Conservation (phyloP, 2,329 filamentous ascomycete genomes). For the Trichoderma sp. region DNA sequence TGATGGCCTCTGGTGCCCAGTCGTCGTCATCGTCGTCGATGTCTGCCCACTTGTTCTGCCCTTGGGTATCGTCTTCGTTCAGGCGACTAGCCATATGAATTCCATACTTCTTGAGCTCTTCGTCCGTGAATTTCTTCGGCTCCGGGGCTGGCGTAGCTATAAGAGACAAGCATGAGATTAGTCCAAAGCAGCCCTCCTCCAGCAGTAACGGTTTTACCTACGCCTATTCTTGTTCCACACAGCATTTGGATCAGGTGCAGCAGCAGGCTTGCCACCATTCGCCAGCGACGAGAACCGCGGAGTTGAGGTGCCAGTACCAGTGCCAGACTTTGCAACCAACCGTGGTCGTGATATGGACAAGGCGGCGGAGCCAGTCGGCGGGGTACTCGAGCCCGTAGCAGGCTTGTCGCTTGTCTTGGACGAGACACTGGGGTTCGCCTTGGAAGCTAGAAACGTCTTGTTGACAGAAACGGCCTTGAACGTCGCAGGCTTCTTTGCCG, state of each 20-base stretch:
- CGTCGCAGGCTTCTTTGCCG: slow-evolving; percentile 69
- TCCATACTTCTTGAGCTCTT: slow-evolving; percentile 81
- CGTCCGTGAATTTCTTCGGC: slow-evolving; percentile 79
- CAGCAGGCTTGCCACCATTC: slow-evolving; percentile 57
- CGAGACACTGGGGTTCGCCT: slow-evolving; percentile 48
- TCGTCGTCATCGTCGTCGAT: slow-evolving; percentile 87
- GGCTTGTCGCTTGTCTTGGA: slow-evolving; percentile 53
- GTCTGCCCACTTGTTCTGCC: slow-evolving; percentile 83
- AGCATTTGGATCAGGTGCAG: slow-evolving; percentile 66
- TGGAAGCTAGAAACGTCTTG: slow-evolving; percentile 76
- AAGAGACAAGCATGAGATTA: slow-evolving; percentile 23
- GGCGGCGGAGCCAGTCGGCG: slow-evolving; percentile 44
- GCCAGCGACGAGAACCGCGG: slow-evolving; percentile 41
- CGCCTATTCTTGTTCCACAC: slow-evolving; percentile 91
- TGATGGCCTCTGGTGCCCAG: slow-evolving; percentile 80
- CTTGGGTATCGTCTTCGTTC: slow-evolving; percentile 68
- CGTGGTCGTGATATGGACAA: slow-evolving; percentile 61
- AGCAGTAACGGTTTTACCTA: slow-evolving; percentile 41
- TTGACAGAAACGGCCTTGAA: slow-evolving; percentile 88
- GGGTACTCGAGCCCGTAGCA: slow-evolving; percentile 44
- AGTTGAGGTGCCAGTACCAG: slow-evolving; percentile 52
- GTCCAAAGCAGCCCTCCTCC: slow-evolving; percentile 16
- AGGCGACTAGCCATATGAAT: slow-evolving; percentile 80
- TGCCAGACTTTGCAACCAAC: slow-evolving; percentile 71
- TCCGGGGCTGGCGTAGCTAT: slow-evolving; percentile 63